Evolutionary conservation across 1,139 yeast genomes (phyloP).

Genomic region (Tardiomyces blankii): DNA sequence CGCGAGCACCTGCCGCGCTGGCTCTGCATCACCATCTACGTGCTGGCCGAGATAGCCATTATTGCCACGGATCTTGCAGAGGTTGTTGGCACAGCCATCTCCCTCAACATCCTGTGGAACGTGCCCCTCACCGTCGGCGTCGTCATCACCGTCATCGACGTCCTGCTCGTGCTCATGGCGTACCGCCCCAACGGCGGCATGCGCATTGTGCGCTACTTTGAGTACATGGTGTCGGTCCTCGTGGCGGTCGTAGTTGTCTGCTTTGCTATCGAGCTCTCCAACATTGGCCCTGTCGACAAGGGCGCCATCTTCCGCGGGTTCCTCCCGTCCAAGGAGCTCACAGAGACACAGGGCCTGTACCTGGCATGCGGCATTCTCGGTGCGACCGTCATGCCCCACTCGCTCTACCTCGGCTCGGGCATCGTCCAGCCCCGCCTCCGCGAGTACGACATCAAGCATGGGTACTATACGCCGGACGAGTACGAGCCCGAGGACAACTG

Average conservation of each 20-base stretch:
- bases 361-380: slow-evolving; percentile 86
- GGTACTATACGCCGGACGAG: slow-evolving; percentile 33
- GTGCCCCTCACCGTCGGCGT: slow-evolving; percentile 78
- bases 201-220: slow-evolving; percentile 68
- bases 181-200: slow-evolving; percentile 84
- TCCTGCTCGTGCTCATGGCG: slow-evolving; percentile 72
- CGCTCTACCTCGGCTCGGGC: slow-evolving; percentile 84
- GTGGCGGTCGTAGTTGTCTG: slow-evolving; percentile 80
- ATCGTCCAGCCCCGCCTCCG: slow-evolving; percentile 81
- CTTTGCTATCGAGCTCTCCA: slow-evolving; percentile 66
- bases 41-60: slow-evolving; percentile 77
- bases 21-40: slow-evolving; percentile 51
- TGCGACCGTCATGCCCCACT: slow-evolving; percentile 98
- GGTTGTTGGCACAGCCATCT: slow-evolving; percentile 88
- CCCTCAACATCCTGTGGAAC: slow-evolving; percentile 67
- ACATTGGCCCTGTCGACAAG: slow-evolving; percentile 40
- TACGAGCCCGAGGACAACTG: slow-evolving; percentile 17
- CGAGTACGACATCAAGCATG: slow-evolving; percentile 66
- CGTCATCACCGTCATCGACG: slow-evolving; percentile 72
- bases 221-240: slow-evolving; percentile 62
- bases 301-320: slow-evolving; percentile 57
- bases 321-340: slow-evolving; percentile 61
- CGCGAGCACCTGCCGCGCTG: slow-evolving; percentile 57
- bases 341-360: slow-evolving; percentile 74
- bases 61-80: slow-evolving; percentile 91